phyloP scores from a whole-genome alignment of 2,329 filamentous ascomycete species.

The Metarhizium sp. region DNA sequence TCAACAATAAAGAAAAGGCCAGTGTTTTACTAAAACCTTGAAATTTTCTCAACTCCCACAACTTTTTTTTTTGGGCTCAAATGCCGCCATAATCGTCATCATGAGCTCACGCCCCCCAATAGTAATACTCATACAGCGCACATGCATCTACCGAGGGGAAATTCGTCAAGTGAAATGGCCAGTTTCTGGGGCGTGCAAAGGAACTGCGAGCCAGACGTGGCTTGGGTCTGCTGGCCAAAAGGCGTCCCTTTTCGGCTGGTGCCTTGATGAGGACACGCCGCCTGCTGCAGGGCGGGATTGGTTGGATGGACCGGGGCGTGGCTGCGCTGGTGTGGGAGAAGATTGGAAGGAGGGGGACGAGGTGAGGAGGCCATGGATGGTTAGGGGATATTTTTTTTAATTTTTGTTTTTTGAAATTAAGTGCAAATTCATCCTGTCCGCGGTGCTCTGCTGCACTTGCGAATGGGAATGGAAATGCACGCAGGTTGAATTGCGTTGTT shows the following conservation, averaged over 20 bases:
- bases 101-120: too few relatives aligned
- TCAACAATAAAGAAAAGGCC: background rate
- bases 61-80: too few relatives aligned
- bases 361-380: background rate
- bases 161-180: background rate
- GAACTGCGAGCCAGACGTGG: background rate
- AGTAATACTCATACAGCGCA: too few relatives aligned
- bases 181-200: background rate
- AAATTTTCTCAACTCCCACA: too few relatives aligned
- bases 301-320: background rate
- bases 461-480: too few relatives aligned
- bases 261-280: background rate
- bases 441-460: too few relatives aligned
- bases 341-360: constrained; percentile 1
- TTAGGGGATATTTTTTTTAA: too few relatives aligned
- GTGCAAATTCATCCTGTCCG: too few relatives aligned
- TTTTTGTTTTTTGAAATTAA: too few relatives aligned
- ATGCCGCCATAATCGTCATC: too few relatives aligned
- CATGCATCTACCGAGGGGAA: background rate
- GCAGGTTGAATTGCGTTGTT: too few relatives aligned
- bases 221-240: constrained; percentile 2
- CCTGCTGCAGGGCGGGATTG: background rate
- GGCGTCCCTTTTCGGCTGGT: background rate
- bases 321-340: background rate
- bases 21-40: too few relatives aligned